These are phyloP conservation scores for Cyclotella kingstonii DNA, from an alignment of 108 stramenopile species.

Conservation along the genomic window DNA sequence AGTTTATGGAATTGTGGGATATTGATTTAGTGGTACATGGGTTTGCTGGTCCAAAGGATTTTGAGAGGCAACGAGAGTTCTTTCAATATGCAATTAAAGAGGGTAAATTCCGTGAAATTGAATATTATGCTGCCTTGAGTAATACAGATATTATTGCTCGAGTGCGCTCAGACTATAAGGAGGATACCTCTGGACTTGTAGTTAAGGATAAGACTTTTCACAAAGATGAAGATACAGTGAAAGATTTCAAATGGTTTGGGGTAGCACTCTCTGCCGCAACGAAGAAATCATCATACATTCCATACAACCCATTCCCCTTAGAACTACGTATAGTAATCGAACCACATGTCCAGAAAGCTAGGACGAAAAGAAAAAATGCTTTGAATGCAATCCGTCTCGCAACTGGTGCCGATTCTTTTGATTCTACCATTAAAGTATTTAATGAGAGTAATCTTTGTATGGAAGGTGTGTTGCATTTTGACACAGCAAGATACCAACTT, in stretches of 20 bases:
- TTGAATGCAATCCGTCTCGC: constrained; percentile 46
- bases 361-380: constrained; percentile 29
- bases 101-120: constrained; percentile 59
- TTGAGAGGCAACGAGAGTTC: constrained; percentile 56
- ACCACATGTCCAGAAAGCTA: constrained; percentile 55
- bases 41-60: constrained; percentile 60
- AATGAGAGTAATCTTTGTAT: background rate
- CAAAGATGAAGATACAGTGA: constrained; percentile 1
- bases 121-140: constrained; percentile 53
- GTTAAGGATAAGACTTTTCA: constrained; percentile 1
- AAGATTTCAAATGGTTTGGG: constrained; percentile 65
- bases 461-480: constrained; percentile 45
- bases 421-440: constrained; percentile 13
- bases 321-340: constrained; percentile 48
- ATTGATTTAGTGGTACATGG: constrained; percentile 82
- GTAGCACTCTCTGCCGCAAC: constrained; percentile 45
- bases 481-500: constrained; percentile 17
- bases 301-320: constrained; percentile 55
- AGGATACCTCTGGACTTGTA: background rate
- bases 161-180: constrained; percentile 17
- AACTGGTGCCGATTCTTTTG: constrained; percentile 17
- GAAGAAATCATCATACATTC: constrained; percentile 36
- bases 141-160: constrained; percentile 61
- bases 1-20: constrained; percentile 56
- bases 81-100: constrained; percentile 46